Conservation (phyloP, 2,329 filamentous ascomycete genomes). For the Lecanicillium sp. region DNA sequence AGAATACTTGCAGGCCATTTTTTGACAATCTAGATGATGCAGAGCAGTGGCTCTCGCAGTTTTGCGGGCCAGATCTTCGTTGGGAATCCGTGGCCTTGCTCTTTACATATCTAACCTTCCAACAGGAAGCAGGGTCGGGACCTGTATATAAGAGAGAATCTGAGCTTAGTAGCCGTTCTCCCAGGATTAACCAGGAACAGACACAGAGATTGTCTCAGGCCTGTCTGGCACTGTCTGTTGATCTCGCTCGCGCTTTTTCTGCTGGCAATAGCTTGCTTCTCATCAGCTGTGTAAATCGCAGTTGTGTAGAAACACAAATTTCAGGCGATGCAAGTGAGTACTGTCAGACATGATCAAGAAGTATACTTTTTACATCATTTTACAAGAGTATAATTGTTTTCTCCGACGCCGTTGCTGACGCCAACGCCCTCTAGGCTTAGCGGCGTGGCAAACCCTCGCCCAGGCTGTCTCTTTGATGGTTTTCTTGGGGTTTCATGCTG, state of each 20-base stretch:
- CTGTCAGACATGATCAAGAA: conserved; percentile 1
- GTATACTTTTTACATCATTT: neutral
- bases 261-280: too few relatives aligned
- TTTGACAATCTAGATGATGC: conserved; percentile 24
- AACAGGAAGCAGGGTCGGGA: too few relatives aligned
- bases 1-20: conserved; percentile 28
- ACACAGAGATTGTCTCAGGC: conserved; percentile 4
- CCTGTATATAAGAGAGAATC: too few relatives aligned
- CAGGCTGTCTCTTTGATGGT: neutral
- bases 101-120: conserved; percentile 11
- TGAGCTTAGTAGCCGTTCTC: too few relatives aligned
- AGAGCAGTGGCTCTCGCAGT: conserved; percentile 29
- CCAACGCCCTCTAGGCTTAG: neutral
- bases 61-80: conserved; percentile 27
- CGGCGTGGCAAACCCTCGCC: neutral
- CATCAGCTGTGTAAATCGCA: too few relatives aligned
- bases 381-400: neutral
- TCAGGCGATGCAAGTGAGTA: too few relatives aligned
- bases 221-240: neutral
- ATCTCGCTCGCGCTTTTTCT: too few relatives aligned
- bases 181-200: neutral
- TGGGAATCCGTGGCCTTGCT: conserved; percentile 36
- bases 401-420: neutral
- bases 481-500: neutral
- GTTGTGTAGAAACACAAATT: too few relatives aligned